Evolutionary conservation across 495 filamentous ascomycete species (phyloP), one percentile per base, ranked within the genome.

Genomic region (Diplogelasinospora grovesii): DNA sequence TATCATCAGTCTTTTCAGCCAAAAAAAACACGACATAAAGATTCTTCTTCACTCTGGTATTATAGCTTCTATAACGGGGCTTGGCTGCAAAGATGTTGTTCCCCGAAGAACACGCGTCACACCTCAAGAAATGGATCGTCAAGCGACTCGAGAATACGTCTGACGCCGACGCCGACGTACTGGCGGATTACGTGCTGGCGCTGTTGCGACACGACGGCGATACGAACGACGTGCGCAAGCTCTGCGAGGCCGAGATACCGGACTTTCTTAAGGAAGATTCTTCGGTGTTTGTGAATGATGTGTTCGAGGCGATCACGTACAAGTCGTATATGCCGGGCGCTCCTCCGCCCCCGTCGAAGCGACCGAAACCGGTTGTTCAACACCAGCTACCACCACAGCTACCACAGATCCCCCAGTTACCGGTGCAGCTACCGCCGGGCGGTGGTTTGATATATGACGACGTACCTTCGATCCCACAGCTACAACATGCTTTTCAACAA

Each of bases 151-250:
- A 93, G 59, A 82, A 90, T 53, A 94, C 92, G 89, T 93, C 89
- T 10, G 92, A 96, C 60, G 92, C 89, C 33, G 92, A 98, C 60
- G 81, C 87, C 21, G 89, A 95, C 53, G 87, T 98, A 3, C 82
- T 98, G 11, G 89, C 89, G 22, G 92, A 98, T 56, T 98, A 96
- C 55, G 86, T 98, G 0, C 68, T 96, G 22, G 90, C 90, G n/a
- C 77, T 98, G 8, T 70, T 95, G 22, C 78, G 78, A 40, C 80
- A 86, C 38, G 87, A 95, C 51, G 85, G 84, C 45, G 73, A 79
- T 15, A 74, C 77, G n/a, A 75, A 82, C 4, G 72, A 81, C 36
- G 81, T 94, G 24, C 78, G 81, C 53, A 70, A 75, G 53, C 76
- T 82, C 14, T 90, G 83, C 41, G 75, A 86, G 49, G 75, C 79